These are phyloP conservation scores for Penicillium concentricum DNA, from an alignment of 2,329 filamentous ascomycete genomes.

Conservation along the genomic window DNA sequence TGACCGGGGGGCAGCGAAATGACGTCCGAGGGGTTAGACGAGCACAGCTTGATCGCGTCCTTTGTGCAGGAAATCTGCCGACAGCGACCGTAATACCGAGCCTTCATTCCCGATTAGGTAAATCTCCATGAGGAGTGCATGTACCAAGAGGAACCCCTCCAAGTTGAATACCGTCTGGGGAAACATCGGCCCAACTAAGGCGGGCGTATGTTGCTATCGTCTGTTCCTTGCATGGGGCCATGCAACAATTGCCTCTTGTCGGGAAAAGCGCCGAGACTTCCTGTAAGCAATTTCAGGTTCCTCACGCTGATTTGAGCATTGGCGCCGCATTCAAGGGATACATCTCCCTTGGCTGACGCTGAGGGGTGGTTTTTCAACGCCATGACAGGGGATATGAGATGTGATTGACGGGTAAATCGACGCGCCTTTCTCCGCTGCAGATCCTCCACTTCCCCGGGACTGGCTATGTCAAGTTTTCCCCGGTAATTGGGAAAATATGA, in stretches of 20 bases:
- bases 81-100: slow-evolving; percentile 1
- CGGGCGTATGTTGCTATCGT: neutral
- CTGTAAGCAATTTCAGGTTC: neutral
- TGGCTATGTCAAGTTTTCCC: neutral
- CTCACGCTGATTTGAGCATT: neutral
- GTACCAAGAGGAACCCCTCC: neutral
- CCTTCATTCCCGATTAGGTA: slow-evolving; percentile 10
- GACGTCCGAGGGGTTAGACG: neutral
- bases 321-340: neutral
- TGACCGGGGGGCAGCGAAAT: neutral
- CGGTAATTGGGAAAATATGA: too few species aligned
- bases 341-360: neutral
- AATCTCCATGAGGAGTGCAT: slow-evolving; percentile 17
- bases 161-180: neutral
- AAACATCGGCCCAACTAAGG: slow-evolving; percentile 12
- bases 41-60: neutral
- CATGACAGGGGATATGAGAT: neutral
- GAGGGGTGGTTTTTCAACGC: neutral
- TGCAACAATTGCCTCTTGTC: neutral
- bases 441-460: slow-evolving; percentile 11
- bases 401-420: slow-evolving; percentile 21
- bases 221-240: neutral
- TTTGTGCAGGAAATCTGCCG: neutral
- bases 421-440: slow-evolving; percentile 10
- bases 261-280: neutral